These are phyloP conservation scores for Paracamarosporium sp. DNA, from an alignment of 2,329 filamentous ascomycete species.

Conservation along the genomic window DNA sequence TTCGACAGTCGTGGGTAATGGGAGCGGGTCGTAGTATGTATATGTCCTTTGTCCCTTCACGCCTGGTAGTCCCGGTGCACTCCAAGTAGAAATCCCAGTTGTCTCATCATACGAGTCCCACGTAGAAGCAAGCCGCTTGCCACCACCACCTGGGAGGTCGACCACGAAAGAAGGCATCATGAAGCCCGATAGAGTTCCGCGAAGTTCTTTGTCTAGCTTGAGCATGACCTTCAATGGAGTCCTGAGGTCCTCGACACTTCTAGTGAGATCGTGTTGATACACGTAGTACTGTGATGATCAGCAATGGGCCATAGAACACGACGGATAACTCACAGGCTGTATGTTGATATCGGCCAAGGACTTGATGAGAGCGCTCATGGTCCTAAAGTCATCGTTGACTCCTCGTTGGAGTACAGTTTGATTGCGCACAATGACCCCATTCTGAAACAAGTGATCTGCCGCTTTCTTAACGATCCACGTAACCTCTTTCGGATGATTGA, in stretches of 20 bases:
- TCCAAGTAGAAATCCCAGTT: constrained; percentile 63
- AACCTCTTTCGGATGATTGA: constrained; percentile 69
- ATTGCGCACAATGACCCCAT: constrained; percentile 64
- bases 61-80: constrained; percentile 61
- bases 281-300: constrained; percentile 64
- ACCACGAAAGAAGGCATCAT: constrained; percentile 69
- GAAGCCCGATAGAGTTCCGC: constrained; percentile 68
- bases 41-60: constrained; percentile 51
- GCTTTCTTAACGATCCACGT: constrained; percentile 65
- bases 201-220: constrained; percentile 63
- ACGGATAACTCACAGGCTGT: constrained; percentile 56
- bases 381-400: constrained; percentile 63
- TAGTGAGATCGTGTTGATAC: constrained; percentile 70
- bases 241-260: constrained; percentile 66
- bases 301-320: neutral
- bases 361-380: constrained; percentile 62
- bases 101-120: constrained; percentile 60
- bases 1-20: neutral
- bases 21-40: constrained; percentile 63
- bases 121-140: constrained; percentile 65
- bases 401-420: constrained; percentile 66
- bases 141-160: constrained; percentile 68
- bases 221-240: constrained; percentile 67
- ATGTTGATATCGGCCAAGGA: constrained; percentile 64
- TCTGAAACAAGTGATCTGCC: constrained; percentile 57